phyloP scores from a whole-genome alignment of 495 filamentous ascomycete species.

The Aspergillus coremiiformis region DNA sequence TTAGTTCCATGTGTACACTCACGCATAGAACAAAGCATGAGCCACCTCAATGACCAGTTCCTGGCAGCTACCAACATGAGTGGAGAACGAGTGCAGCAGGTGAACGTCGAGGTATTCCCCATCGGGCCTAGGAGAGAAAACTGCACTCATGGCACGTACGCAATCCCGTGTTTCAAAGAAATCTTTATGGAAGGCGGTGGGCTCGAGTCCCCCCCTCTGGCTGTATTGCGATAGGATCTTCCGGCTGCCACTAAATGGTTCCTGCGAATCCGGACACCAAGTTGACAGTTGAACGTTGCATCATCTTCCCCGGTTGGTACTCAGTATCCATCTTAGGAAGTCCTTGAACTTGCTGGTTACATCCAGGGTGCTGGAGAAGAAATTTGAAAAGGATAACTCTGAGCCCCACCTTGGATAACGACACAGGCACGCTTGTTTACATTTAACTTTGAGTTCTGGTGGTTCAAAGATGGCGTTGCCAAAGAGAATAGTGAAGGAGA shows the following conservation, averaged over 20 bases:
- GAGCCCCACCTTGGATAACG: constrained; percentile 5
- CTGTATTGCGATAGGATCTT: background rate
- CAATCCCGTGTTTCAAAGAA: background rate
- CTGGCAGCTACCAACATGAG: background rate
- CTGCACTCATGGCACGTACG: background rate
- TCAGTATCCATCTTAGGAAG: background rate
- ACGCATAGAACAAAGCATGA: background rate
- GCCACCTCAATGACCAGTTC: background rate
- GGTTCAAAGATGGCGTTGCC: constrained; percentile 62
- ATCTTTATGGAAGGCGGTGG: background rate
- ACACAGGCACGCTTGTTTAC: background rate
- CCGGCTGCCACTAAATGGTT: background rate
- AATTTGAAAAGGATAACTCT: background rate
- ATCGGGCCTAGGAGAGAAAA: background rate
- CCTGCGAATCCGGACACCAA: background rate
- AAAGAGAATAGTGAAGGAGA: constrained; percentile 98
- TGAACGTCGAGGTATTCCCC: background rate
- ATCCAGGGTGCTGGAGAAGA: background rate
- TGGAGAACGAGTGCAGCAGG: background rate
- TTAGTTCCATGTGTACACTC: background rate
- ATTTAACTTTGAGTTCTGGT: background rate
- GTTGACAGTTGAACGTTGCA: too few species aligned
- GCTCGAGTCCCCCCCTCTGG: background rate
- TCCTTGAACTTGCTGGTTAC: background rate
- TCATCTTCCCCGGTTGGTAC: background rate